Base-by-base conservation (phyloP, 495 filamentous ascomycete species). In the Penicillium atrosanguineum region DNA sequence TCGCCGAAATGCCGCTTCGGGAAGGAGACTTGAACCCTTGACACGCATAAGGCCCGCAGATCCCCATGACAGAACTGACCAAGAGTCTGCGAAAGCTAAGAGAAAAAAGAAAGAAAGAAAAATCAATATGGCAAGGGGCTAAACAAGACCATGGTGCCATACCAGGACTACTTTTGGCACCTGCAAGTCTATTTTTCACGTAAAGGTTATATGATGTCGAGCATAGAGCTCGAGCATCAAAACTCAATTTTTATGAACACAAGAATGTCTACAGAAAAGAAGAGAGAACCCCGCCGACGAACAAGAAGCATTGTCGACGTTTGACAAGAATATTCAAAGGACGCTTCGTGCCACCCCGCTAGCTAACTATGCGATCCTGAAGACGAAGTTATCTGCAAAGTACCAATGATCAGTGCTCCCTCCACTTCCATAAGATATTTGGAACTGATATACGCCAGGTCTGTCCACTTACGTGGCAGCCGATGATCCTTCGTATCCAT, bases 361-460 rank as follows among this genome's bases (percentile, higher is more conserved):
- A 42, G 39, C 39, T 42, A 8, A n/a, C 39, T 42, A 3, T 21
- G 16, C n/a, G 39, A 19, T 36, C 23, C 36, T n/a, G n/a, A 4
- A 40, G 3, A 19, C 7, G 34, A 42, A 23, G 25, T 18, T 15
- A 44, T 16, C 4, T 12, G 6, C 25, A n/a, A 25, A 53, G 36
- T 43, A 49, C 57, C 52, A 56, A 56, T 60, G 18, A 47, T 29
- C 15, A 41, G 45, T 31, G 39, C 51, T 60, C 52, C 57, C 23
- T 56, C 12, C 16, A 44, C 52, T 52, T 60, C 48, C 57, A 45
- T 37, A 23, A 16, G 11, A 36, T 34, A 31, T 40, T 48, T 23
- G 23, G 11, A 34, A 38, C 49, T 25, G 26, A 43, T 51, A 26
- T 46, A 36, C 16, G 11, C 31, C 23, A 25, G 8, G 41, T 37